phyloP scores from a whole-genome alignment of 164 flowering plant genomes.

The Cinnamomum chago region DNA sequence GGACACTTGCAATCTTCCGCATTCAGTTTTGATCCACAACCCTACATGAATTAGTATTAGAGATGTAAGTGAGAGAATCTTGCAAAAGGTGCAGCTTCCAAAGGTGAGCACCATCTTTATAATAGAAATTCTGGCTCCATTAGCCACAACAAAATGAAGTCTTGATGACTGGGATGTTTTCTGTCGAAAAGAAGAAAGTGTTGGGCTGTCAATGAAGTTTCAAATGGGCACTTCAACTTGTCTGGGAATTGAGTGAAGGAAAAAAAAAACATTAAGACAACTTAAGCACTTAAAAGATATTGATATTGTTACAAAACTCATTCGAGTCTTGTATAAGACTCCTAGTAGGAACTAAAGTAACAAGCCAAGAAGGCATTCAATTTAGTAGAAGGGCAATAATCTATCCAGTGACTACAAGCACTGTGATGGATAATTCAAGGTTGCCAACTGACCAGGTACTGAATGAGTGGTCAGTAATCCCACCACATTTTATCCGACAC shows the following conservation, averaged over 20 bases:
- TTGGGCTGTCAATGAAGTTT: background rate
- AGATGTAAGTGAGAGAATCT: background rate
- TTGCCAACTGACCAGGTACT: no score
- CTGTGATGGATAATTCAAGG: no score
- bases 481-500: background rate
- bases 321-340: no score
- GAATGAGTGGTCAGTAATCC: background rate
- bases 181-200: background rate
- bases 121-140: background rate
- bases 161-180: background rate
- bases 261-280: no score
- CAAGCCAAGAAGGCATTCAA: no score
- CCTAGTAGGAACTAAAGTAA: no score
- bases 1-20: conserved; percentile 70
- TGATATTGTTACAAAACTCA: no score
- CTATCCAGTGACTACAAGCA: background rate
- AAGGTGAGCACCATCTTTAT: background rate
- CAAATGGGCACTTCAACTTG: background rate
- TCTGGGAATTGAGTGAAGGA: background rate
- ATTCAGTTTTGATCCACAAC: conserved; percentile 84
- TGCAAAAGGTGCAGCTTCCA: background rate
- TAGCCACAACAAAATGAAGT: no score
- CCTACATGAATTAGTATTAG: conserved; percentile 31
- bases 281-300: background rate
- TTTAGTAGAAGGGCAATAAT: background rate